These are phyloP conservation scores for Amanita phalloides DNA, from an alignment of 768 basidiomycete genomes.

Conservation along the genomic window DNA sequence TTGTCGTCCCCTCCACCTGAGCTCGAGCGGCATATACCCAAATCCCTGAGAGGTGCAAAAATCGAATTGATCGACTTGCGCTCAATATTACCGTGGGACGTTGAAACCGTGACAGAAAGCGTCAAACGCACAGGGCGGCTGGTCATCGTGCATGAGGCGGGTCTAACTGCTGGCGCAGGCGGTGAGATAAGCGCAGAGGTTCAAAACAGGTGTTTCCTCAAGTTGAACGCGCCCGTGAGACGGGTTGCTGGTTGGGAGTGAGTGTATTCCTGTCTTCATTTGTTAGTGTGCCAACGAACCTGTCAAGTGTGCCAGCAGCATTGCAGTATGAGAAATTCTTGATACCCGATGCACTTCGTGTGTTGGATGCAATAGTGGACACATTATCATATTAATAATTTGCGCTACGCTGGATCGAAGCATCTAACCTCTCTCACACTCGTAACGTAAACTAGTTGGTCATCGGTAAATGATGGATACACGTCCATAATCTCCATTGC, in stretches of 20 bases:
- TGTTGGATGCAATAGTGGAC: constrained; percentile 77
- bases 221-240: constrained; percentile 79
- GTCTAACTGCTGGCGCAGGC: constrained; percentile 79
- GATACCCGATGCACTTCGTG: constrained; percentile 77
- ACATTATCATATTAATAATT: constrained; percentile 54
- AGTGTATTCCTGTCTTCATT: constrained; percentile 24
- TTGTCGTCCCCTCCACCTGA: constrained; percentile 54
- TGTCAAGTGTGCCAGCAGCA: constrained; percentile 62
- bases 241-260: constrained; percentile 92
- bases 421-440: constrained; percentile 8
- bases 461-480: constrained; percentile 74
- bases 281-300: neutral
- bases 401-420: constrained; percentile 2
- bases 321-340: constrained; percentile 89
- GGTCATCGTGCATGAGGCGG: constrained; percentile 89
- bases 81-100: constrained; percentile 85
- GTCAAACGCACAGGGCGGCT: constrained; percentile 78
- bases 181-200: constrained; percentile 89
- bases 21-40: constrained; percentile 56
- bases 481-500: constrained; percentile 59
- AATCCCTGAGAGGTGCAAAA: constrained; percentile 52
- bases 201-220: constrained; percentile 81
- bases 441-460: too few relatives aligned
- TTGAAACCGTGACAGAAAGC: constrained; percentile 69
- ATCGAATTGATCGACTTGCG: constrained; percentile 88